phyloP scores from a whole-genome alignment of 1,284 basidiomycete species.

The Cronartium ribicola region DNA sequence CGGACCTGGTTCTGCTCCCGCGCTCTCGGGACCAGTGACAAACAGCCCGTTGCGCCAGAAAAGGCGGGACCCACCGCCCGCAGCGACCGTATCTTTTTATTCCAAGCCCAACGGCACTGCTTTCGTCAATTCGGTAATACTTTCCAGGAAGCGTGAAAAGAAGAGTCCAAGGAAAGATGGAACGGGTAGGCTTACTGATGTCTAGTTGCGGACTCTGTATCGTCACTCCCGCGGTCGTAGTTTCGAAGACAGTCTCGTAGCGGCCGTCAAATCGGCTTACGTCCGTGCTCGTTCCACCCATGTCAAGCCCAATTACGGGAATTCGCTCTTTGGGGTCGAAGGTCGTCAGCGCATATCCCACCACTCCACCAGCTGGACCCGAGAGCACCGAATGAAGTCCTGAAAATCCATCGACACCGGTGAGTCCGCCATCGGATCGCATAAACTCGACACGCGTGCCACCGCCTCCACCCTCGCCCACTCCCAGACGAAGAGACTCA shows the following conservation, averaged over 20 bases:
- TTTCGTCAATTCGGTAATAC: not conserved
- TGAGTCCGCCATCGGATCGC: constrained; percentile 80
- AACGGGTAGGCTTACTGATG: constrained; percentile 42
- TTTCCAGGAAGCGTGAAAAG: constrained; percentile 11
- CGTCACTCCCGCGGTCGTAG: constrained; percentile 81
- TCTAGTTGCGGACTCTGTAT: constrained; percentile 74
- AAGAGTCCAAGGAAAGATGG: constrained; percentile 31
- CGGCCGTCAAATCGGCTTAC: constrained; percentile 79
- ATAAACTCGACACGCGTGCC: constrained; percentile 62
- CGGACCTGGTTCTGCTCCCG: constrained; percentile 77
- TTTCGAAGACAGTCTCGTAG: constrained; percentile 84
- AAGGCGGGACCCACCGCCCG: constrained; percentile 77
- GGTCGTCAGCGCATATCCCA: constrained; percentile 76
- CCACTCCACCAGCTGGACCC: constrained; percentile 82
- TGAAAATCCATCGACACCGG: constrained; percentile 76
- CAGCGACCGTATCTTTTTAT: constrained; percentile 58
- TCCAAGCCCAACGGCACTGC: not conserved
- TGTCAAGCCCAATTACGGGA: constrained; percentile 76
- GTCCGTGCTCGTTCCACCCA: constrained; percentile 83
- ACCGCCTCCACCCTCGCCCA: constrained; percentile 52
- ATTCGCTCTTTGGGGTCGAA: constrained; percentile 66
- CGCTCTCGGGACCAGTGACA: constrained; percentile 74
- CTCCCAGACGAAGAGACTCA: constrained; percentile 59
- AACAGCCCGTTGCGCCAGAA: constrained; percentile 76
- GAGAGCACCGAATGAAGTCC: constrained; percentile 82